These are phyloP conservation scores for Solanum bulbocastanum DNA, from an alignment of 257 asterid genomes.

Conservation along the genomic window DNA sequence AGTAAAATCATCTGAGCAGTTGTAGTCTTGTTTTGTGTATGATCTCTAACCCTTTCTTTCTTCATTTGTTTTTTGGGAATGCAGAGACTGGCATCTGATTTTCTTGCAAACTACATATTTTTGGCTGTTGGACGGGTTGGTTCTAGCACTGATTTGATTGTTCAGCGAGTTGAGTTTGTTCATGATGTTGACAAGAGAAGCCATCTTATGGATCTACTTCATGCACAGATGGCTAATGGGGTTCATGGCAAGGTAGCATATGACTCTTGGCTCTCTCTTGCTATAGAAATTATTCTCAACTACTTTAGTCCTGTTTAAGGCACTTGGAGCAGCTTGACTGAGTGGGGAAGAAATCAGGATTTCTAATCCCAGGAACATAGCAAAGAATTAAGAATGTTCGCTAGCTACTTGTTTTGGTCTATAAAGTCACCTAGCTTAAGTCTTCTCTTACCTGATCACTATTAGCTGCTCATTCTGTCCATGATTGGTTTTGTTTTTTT, in stretches of 20 bases:
- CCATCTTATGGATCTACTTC: conserved; percentile 79
- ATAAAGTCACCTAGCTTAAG: not conserved
- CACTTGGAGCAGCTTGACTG: not conserved
- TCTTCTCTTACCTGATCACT: not conserved
- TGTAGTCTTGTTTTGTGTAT: not conserved
- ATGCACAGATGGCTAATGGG: conserved; percentile 59
- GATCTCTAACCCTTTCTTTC: not conserved
- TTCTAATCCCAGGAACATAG: not conserved
- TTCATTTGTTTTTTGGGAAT: conserved; percentile 3
- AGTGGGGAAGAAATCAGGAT: not conserved
- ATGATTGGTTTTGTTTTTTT: not conserved
- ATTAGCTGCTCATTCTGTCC: not conserved
- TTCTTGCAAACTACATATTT: conserved; percentile 73
- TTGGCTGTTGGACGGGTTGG: conserved; percentile 91
- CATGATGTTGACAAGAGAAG: conserved; percentile 75
- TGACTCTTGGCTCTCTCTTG: not conserved
- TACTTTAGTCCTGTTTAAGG: not conserved
- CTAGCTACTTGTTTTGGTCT: not conserved
- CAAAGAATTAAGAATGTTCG: not conserved
- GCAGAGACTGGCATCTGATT: conserved; percentile 92
- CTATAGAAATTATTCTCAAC: not conserved
- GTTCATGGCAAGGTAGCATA: conserved; percentile 47
- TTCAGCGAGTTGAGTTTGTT: conserved; percentile 78
- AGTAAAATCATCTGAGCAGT: not conserved
- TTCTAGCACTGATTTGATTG: conserved; percentile 78